Conservation (phyloP, 2,329 filamentous ascomycete species). For the Aspergillus neotritici region DNA sequence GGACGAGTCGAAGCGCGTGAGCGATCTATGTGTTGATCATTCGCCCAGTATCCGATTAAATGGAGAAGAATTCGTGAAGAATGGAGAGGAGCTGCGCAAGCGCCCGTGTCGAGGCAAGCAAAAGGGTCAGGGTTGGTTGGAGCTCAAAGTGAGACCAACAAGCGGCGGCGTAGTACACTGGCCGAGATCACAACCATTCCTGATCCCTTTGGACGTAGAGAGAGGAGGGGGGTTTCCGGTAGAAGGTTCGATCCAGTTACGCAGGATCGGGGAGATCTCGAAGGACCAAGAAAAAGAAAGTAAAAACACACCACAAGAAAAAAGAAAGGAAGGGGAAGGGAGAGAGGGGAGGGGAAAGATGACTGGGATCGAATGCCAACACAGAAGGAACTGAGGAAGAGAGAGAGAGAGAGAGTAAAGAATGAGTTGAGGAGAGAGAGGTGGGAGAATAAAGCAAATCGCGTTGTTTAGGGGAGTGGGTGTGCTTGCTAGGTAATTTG, state of each 20-base stretch:
- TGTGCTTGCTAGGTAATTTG: conserved; percentile 23
- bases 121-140: conserved; percentile 16
- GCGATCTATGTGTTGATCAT: conserved; percentile 6
- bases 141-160: conserved; percentile 31
- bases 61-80: background rate
- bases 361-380: conserved; percentile 1
- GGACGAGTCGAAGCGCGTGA: conserved; percentile 10
- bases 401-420: conserved; percentile 1
- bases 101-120: conserved; percentile 14
- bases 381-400: conserved; percentile 2
- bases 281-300: too few relatives aligned
- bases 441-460: conserved; percentile 11
- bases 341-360: background rate
- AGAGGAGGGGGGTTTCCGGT: too few relatives aligned
- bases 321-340: background rate
- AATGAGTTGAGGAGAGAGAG: conserved; percentile 1
- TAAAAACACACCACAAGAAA: background rate
- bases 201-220: conserved; percentile 14
- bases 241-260: background rate
- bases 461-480: conserved; percentile 22
- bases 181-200: conserved; percentile 28
- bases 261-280: too few relatives aligned
- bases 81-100: conserved; percentile 4
- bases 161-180: conserved; percentile 29
- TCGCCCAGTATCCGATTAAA: background rate